Evolutionary conservation across 352 stramenopile species (phyloP).

Genomic region (Phytophthora citricola): DNA sequence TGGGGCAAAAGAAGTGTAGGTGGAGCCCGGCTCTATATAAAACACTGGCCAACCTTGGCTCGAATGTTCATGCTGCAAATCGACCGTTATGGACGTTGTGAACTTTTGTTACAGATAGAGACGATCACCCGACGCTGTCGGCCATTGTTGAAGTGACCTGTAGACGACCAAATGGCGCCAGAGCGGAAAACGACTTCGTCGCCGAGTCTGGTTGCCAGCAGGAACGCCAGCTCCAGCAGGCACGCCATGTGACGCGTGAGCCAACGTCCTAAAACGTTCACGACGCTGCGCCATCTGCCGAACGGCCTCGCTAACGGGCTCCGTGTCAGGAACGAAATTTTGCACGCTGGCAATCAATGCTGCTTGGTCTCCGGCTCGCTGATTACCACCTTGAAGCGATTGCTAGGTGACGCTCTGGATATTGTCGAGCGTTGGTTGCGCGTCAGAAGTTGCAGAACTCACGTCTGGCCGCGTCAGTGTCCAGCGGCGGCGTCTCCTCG

Average conservation of each 20-base stretch:
- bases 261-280: conserved; percentile 11
- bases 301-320: conserved; percentile 4
- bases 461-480: conserved; percentile 34
- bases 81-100: too few relatives aligned
- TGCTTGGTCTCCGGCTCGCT: conserved; percentile 19
- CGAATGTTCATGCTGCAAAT: neutral
- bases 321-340: conserved; percentile 14
- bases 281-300: conserved; percentile 8
- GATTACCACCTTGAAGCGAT: conserved; percentile 22
- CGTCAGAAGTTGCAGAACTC: conserved; percentile 57
- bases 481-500: conserved; percentile 47
- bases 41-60: conserved; percentile 4
- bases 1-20: conserved; percentile 20
- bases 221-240: conserved; percentile 11
- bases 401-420: conserved; percentile 8
- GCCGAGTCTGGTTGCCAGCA: conserved; percentile 14
- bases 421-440: neutral
- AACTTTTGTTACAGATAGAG: too few relatives aligned
- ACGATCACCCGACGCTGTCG: too few relatives aligned
- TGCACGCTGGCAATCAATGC: conserved; percentile 25
- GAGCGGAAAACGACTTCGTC: conserved; percentile 5
- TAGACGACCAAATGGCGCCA: conserved; percentile 13
- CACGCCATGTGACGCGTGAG: conserved; percentile 13
- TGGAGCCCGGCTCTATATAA: conserved; percentile 16
- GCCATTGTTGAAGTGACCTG: conserved; percentile 21